Evolutionary conservation across 148 eudicot genomes (phyloP), one percentile per base, ranked within the genome.

Genomic region (Diospyros kaki): DNA sequence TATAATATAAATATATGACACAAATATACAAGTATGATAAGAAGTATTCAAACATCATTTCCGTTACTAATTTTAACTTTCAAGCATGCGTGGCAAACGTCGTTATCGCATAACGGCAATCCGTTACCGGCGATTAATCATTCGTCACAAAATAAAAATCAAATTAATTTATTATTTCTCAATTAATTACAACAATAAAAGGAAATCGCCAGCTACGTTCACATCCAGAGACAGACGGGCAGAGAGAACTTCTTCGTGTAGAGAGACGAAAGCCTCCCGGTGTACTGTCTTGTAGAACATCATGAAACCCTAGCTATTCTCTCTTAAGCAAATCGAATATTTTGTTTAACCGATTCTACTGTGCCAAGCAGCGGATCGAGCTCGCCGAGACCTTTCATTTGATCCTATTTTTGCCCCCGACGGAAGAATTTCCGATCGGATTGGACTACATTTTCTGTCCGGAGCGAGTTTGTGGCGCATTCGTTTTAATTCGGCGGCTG

Each of bases 291-390:
- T 39, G 13, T 63, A n/a, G 80, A 78, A 79, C 86, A 87, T 87
- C 90, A 81, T 79, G 82, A 87, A 81, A 81, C 88, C 88, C 88
- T 87, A 85, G 70, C 64, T 80, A 75, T 38, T 59, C 58, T 66
- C 71, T 44, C 28, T 28, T 28, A 28, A 28, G 42, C 18, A 3
- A 55, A 40, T 54, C 28, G 58, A 68, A 41, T 39, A 64, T 43
- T 58, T 50, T 68, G 59, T 65, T 73, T 60, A 66, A 73, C 28
- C 40, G 40, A 5, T 50, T 39, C 53, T 45, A 1, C 69, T 43
- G 6, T 77, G 65, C 46, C 71, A 71, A 77, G 71, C 71, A 77
- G 5, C 41, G 6, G 45, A 6, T 58, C 54, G 55, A 2, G 56
- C 63, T 64, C 64, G 59, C 10, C 50, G 46, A 9, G 17, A 4